Conservation (phyloP, 2,329 filamentous ascomycete genomes). For the Parasarocladium wereldwijsianum region DNA sequence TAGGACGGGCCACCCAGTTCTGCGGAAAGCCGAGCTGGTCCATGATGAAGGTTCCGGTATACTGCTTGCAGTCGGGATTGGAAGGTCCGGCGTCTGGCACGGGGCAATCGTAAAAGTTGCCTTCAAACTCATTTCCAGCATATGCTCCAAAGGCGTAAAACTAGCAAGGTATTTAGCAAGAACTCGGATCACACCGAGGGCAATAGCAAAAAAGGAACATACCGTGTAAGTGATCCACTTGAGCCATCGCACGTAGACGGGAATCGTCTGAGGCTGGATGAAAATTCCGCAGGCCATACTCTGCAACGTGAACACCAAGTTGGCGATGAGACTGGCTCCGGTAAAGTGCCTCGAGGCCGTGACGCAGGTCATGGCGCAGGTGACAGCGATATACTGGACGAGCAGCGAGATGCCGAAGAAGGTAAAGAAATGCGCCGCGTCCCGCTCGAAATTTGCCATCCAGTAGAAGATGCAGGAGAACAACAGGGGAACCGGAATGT, state of each 20-base stretch:
- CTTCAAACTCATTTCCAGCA: slow-evolving; percentile 57
- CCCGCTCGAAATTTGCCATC: slow-evolving; percentile 57
- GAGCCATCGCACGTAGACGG: slow-evolving; percentile 64
- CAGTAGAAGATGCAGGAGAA: slow-evolving; percentile 64
- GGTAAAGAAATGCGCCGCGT: slow-evolving; percentile 50
- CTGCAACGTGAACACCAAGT: slow-evolving; percentile 59
- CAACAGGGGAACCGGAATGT: slow-evolving; percentile 56
- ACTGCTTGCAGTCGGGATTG: slow-evolving; percentile 52
- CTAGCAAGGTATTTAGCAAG: slow-evolving; percentile 18
- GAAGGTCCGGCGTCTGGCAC: slow-evolving; percentile 40
- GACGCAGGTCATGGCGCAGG: slow-evolving; percentile 54
- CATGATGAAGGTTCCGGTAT: slow-evolving; percentile 56
- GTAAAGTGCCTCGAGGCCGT: slow-evolving; percentile 52
- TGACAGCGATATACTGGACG: slow-evolving; percentile 60
- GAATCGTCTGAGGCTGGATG: slow-evolving; percentile 57
- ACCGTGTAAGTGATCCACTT: slow-evolving; percentile 52
- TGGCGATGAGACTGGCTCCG: slow-evolving; percentile 56
- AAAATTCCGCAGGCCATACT: slow-evolving; percentile 66
- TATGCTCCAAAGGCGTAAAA: slow-evolving; percentile 61
- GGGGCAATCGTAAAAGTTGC: slow-evolving; percentile 61
- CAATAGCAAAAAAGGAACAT: slow-evolving; percentile 10
- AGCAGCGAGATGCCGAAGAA: slow-evolving; percentile 57
- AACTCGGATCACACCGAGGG: neutral
- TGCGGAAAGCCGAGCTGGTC: slow-evolving; percentile 50
- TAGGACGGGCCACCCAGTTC: slow-evolving; percentile 53